Evolutionary conservation across 257 asterid genomes (phyloP), one percentile per base, ranked within the genome.

Genomic region (Solanum pennellii): DNA sequence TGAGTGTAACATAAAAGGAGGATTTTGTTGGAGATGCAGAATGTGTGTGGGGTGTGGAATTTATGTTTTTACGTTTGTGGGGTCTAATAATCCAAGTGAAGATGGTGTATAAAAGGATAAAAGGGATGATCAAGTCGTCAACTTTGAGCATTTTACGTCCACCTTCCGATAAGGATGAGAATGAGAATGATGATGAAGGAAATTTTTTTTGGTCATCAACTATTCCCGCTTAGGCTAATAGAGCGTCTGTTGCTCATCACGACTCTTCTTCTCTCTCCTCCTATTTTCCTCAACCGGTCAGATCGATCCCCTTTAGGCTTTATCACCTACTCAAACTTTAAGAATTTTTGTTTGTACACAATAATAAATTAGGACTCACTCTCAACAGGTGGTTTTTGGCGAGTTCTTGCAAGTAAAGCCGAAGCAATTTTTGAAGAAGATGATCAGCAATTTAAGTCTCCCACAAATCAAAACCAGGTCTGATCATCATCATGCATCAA

Each of bases 361-460:
- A 2, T 47, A 47, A 47, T 47, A 47, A 47, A 47, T 49, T 21
- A 49, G 59, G 59, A 21, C 59, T 49, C 21, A 49, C 91, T 90
- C 93, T 93, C 84, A 84, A 91, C 87, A 5, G 98, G 98, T 31
- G 96, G 96, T 73, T 94, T 97, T 68, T 95, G 98, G 99, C 98
- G 98, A 14, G 98, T 94, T 89, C 93, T 95, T 5, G 98, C 98
- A 20, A 93, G 95, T 91, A 95, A 97, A 89, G 98, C 98, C 45
- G 95, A 95, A 88, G 72, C 93, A 25, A 89, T 92, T 83, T 88
- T 92, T 13, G 93, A 92, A 1, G 91, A 92, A 1, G 91, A 92
- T 52, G 92, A 91, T 35, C 37, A 73, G 39, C 85, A 88, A 41
- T 80, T 37, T 1, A 68, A 25, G 74, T 66, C 88, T 88, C 71